These are phyloP conservation scores for Hexamita inflata DNA, from an alignment of 208 protist genomes.

Conservation along the genomic window DNA sequence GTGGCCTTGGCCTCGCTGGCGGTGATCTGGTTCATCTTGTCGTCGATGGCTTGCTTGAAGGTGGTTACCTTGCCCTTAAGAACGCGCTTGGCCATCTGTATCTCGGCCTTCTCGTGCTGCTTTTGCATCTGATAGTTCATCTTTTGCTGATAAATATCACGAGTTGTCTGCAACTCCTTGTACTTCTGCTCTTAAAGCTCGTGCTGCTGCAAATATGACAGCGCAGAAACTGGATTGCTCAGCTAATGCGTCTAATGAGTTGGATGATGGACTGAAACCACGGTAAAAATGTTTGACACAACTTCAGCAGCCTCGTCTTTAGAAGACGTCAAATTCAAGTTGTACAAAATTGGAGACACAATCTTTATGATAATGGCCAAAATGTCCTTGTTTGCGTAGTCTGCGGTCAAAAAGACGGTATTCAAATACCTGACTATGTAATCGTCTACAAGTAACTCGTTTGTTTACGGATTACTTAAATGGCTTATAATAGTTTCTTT, in stretches of 20 bases:
- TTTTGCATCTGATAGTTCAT: not conserved
- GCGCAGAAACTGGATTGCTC: not conserved
- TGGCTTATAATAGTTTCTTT: no score
- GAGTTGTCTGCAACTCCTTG: not conserved
- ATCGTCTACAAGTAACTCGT: not conserved
- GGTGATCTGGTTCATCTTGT: not conserved
- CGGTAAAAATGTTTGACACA: not conserved
- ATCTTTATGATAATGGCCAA: not conserved
- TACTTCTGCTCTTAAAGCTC: not conserved
- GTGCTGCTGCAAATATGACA: not conserved
- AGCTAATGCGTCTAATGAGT: not conserved
- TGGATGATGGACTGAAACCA: not conserved
- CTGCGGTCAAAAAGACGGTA: not conserved
- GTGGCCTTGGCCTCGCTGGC: not conserved
- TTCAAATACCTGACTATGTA: not conserved
- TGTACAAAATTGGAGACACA: not conserved
- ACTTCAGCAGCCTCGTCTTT: conserved; percentile 3
- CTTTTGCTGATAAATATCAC: not conserved
- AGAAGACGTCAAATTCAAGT: not conserved
- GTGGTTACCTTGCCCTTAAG: not conserved
- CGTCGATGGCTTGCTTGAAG: not conserved
- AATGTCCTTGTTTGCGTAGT: not conserved
- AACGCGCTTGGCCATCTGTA: not conserved
- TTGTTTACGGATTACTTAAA: no score
- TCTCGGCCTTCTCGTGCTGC: not conserved